phyloP scores from a whole-genome alignment of 495 filamentous ascomycete genomes.

The Annulohypoxylon moriforme region DNA sequence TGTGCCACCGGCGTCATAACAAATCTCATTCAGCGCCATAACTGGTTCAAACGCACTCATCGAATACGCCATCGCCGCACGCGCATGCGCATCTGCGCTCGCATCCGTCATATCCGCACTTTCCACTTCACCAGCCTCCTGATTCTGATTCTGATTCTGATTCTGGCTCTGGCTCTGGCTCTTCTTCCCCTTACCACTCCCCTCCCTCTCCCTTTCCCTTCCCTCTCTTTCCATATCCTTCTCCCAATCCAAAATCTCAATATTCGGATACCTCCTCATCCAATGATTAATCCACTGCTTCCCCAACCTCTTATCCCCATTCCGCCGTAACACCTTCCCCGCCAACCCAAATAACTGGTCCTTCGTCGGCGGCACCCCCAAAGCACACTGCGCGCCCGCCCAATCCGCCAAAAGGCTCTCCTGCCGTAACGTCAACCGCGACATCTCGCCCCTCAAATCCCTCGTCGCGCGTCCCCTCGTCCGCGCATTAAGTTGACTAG shows the following conservation, averaged over 20 bases:
- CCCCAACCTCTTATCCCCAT: slow-evolving; percentile 17
- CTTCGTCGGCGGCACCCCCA: slow-evolving; percentile 33
- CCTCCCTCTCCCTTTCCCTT: slow-evolving; percentile 1
- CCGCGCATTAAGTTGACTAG: slow-evolving; percentile 20
- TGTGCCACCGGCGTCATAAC: neutral
- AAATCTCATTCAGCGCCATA: slow-evolving; percentile 2
- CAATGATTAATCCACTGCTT: slow-evolving; percentile 42
- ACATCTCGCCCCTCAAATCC: slow-evolving; percentile 25
- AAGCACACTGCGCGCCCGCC: slow-evolving; percentile 29
- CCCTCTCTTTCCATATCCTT: slow-evolving; percentile 21
- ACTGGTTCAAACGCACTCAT: slow-evolving; percentile 16
- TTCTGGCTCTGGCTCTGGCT: neutral
- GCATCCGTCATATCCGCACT: neutral
- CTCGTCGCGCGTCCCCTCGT: slow-evolving; percentile 6
- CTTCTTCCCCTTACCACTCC: slow-evolving; percentile 12
- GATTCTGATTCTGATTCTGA: neutral
- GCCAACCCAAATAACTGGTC: slow-evolving; percentile 30
- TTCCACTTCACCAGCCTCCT: neutral
- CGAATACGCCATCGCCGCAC: slow-evolving; percentile 1
- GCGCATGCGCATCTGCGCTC: neutral
- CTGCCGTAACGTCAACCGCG: slow-evolving; percentile 28
- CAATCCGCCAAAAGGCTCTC: slow-evolving; percentile 36
- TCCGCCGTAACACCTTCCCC: slow-evolving; percentile 26
- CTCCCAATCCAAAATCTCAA: slow-evolving; percentile 36
- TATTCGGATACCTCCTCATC: slow-evolving; percentile 35